Base-by-base conservation (phyloP, 192 early-diverging fungal genomes). In the Coemansia sp. region DNA sequence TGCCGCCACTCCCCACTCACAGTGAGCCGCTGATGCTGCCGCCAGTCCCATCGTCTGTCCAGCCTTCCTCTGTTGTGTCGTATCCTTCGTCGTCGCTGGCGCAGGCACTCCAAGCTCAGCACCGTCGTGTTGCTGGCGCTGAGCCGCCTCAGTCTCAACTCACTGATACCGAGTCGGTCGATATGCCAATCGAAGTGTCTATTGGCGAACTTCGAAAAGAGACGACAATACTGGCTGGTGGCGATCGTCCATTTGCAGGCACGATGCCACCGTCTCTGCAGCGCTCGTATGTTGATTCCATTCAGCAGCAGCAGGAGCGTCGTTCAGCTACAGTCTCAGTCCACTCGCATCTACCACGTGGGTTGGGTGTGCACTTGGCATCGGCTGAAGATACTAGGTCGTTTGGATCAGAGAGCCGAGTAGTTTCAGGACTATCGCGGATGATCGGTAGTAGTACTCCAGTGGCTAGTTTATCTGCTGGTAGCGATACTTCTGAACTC, bases 391-490 rank as follows among this genome's bases (percentile, higher is more conserved):
- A 29, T 36, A 52, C 73, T 16, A 72, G 73, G 5, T 44, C 59
- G 22, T 65, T 75, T 41, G 70, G 67, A 7, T 75, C 73, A 0
- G 70, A 72, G 63, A 51, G 73, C 68, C 68, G 70, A 11, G 49
- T 41, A 11, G 49, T 41, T 0, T 79, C 78, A 20, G 78, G 78
- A n/a, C 63, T 74, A 13, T 47, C 72, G 44, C 78, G 69, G 51
- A 75, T 75, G 66, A 65, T 75, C 27, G 34, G 63, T 49, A 20
- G 70, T 34, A 24, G 40, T 12, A 22, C 51, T 27, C 62, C 62
- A 47, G 31, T 49, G 43, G 15, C 47, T 64, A 63, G 57, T 16
- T 18, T 41, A 22, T 36, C 67, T 1, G 40, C 62, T 22, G 65
- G 62, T 33, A 77, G 66, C 71, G 70, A 70, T 24, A 20, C 34